Percentiles rank a stretch among this genome's conserved stretches.
These are phyloP conservation scores for Malus hybrid DNA, from an alignment of 331 rosid genomes.

Conservation along the genomic window DNA sequence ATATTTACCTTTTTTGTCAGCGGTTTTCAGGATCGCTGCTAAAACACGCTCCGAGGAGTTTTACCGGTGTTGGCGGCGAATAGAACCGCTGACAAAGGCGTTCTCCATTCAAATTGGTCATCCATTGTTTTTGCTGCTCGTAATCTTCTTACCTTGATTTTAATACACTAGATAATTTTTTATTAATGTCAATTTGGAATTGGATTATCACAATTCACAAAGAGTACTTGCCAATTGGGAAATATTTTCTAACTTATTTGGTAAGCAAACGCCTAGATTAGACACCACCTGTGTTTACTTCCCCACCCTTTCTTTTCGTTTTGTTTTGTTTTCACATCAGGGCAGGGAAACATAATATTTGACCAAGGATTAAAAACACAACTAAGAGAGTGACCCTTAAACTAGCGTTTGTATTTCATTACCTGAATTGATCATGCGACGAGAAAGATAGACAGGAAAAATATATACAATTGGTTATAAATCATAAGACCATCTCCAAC, in stretches of 20 bases:
- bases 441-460: too few relatives aligned
- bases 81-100: not conserved
- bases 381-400: not conserved
- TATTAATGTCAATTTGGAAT: not conserved
- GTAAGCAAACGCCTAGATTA: not conserved
- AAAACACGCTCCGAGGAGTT: not conserved
- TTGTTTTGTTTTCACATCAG: too few relatives aligned
- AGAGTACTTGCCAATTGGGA: not conserved
- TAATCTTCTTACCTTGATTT: not conserved
- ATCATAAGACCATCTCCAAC: too few relatives aligned
- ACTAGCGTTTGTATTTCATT: too few relatives aligned
- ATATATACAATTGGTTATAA: not conserved
- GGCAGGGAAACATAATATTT: too few relatives aligned
- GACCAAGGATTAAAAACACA: not conserved
- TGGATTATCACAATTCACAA: not conserved
- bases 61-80: not conserved
- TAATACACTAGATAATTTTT: too few relatives aligned
- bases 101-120: too few relatives aligned
- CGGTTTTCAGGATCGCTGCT: not conserved
- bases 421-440: not conserved
- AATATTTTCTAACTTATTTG: not conserved
- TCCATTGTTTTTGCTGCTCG: not conserved
- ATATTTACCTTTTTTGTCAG: not conserved
- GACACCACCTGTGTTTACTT: not conserved
- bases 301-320: too few relatives aligned